Percentiles rank a stretch among this genome's conserved stretches.
Conservation (phyloP, 2,329 filamentous ascomycete species). For the Aspergillus fumigatiaffinis region DNA sequence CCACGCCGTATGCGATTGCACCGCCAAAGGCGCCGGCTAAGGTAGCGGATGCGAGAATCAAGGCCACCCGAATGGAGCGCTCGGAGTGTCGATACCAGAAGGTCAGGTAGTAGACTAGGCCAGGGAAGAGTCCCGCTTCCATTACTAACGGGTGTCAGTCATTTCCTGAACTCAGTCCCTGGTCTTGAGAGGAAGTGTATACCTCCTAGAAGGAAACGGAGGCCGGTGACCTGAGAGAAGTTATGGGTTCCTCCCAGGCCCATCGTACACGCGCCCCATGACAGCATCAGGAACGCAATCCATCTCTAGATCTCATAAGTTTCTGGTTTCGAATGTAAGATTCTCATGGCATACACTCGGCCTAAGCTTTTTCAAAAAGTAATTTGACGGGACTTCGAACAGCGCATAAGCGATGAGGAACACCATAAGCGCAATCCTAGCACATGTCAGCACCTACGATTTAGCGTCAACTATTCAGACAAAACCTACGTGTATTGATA, state of each 20-base stretch:
- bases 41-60: slow-evolving; percentile 53
- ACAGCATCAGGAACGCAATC: slow-evolving; percentile 49
- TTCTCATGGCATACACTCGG: slow-evolving; percentile 34
- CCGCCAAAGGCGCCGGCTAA: slow-evolving; percentile 53
- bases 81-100: slow-evolving; percentile 57
- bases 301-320: slow-evolving; percentile 30
- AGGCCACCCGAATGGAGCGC: slow-evolving; percentile 55
- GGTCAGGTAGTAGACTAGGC: slow-evolving; percentile 46
- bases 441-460: neutral
- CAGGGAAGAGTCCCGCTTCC: slow-evolving; percentile 50
- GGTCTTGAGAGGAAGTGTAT: neutral
- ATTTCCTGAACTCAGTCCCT: neutral
- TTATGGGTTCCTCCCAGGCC: slow-evolving; percentile 45
- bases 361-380: slow-evolving; percentile 46
- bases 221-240: slow-evolving; percentile 42
- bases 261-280: slow-evolving; percentile 48
- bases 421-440: slow-evolving; percentile 44
- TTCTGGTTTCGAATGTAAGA: neutral
- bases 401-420: slow-evolving; percentile 49
- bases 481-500: slow-evolving; percentile 53
- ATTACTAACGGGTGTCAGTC: slow-evolving; percentile 27
- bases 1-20: slow-evolving; percentile 51
- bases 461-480: neutral
- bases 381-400: slow-evolving; percentile 50
- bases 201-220: slow-evolving; percentile 46